A percentile compares a stretch with the other conserved stretches of the same genome.
These are phyloP conservation scores for Luvunga scandens DNA, from an alignment of 345 rosid species.

Conservation along the genomic window DNA sequence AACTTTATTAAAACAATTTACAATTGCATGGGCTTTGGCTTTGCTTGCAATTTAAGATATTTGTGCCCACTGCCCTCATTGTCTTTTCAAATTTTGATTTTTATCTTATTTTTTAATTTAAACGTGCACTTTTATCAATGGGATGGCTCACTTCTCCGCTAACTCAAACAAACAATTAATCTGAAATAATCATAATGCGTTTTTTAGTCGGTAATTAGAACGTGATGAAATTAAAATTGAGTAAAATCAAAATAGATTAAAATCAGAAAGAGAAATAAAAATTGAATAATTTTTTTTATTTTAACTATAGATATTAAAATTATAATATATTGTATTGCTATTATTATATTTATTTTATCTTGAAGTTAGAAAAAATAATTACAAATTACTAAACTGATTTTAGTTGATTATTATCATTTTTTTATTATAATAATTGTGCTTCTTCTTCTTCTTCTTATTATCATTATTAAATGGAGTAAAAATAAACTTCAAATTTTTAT, in stretches of 20 bases:
- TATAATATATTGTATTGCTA: rapidly evolving
- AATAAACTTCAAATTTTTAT: too few relatives aligned
- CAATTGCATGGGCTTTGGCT: background rate
- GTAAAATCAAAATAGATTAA: too few relatives aligned
- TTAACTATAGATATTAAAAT: rapidly evolving
- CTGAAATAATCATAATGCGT: rapidly evolving
- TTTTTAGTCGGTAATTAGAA: background rate
- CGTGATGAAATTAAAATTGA: rapidly evolving
- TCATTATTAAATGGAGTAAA: too few relatives aligned
- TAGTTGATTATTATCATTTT: too few relatives aligned
- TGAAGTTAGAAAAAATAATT: too few relatives aligned
- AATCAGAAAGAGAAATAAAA: rapidly evolving
- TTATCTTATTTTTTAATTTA: background rate
- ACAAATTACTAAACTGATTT: too few relatives aligned
- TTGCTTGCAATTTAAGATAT: background rate
- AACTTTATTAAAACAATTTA: background rate
- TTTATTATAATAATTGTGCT: too few relatives aligned
- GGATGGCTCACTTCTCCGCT: background rate
- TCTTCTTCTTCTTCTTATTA: too few relatives aligned
- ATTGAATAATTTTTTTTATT: background rate
- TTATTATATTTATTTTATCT: too few relatives aligned
- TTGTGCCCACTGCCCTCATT: background rate
- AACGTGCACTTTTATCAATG: background rate
- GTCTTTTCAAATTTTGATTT: background rate
- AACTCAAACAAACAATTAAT: background rate